Base-by-base conservation (phyloP, 257 asterid genomes). In the Capsicum rhomboideum region DNA sequence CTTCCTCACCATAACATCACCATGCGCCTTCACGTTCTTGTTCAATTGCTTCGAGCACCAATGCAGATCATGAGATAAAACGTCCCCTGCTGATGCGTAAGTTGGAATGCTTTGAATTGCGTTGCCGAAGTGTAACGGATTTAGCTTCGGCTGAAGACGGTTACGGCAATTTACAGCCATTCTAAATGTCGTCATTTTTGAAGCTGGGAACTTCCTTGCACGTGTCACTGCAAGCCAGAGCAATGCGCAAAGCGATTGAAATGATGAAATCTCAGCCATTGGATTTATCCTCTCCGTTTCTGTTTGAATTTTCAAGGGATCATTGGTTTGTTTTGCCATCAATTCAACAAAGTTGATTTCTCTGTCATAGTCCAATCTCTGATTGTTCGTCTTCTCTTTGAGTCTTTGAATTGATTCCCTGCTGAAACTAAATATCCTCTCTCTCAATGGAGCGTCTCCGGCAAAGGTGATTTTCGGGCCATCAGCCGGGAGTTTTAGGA, bases 391-490 rank as follows among this genome's bases (percentile, higher is more conserved):
- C 44, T 85, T 74, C 0, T 31, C 61, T 82, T 85, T 85, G 6
- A 85, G 83, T 68, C 37, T 63, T 9, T n/a, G 66, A 10, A 85
- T 90, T 10, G 97, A 89, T 61, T 93, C 98, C 17, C 95, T 72
- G 69, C 84, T 90, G 74, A 94, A 94, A 67, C 93, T 86, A 58
- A 94, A 91, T 44, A 94, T 92, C 83, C 94, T 89, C 88, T 94
- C 94, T 28, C 92, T 89, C 34, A 91, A 69, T 8, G 94, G 94
- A 8, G 92, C 93, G 3, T 92, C 90, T 4, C 85, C 85, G 77
- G 82, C 50, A 87, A 93, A 91, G 5, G 92, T 91, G 21, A 92
- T 88, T 79, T 68, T 69, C 2, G 95, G 97, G 0, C 97, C 98
- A 3, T 91, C 93, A 28, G 59, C 90, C 3, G 94, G 95, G 12